Conservation (phyloP, 495 filamentous ascomycete genomes). For the Cercophora scortea region DNA sequence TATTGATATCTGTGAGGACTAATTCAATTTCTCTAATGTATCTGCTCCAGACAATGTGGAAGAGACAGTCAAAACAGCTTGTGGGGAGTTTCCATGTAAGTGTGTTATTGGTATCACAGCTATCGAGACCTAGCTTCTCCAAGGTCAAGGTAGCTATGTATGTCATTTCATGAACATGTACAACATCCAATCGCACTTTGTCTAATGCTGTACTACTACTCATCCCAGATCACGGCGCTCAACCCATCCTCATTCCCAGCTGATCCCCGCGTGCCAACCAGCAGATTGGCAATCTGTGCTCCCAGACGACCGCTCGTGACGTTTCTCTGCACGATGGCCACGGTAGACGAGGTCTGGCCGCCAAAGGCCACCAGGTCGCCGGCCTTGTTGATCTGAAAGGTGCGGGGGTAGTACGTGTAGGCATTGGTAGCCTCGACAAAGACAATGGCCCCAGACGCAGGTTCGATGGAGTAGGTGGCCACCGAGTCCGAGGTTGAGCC, state of each 20-base stretch:
- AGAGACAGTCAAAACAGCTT: no score
- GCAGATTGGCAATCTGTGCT: constrained; percentile 27
- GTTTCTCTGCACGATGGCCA: constrained; percentile 52
- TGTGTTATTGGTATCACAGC: no score
- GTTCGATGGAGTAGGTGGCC: constrained; percentile 24
- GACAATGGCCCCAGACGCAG: constrained; percentile 16
- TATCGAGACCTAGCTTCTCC: no score
- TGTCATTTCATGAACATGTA: no score
- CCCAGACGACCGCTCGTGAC: constrained; percentile 42
- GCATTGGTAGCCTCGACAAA: constrained; percentile 26
- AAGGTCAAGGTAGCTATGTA: no score
- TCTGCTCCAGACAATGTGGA: no score
- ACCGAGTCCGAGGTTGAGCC: constrained; percentile 24
- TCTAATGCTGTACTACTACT: neutral
- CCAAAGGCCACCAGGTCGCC: constrained; percentile 53
- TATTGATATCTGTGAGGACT: no score
- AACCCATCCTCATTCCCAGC: constrained; percentile 31
- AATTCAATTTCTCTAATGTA: no score
- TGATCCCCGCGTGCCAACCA: constrained; percentile 22
- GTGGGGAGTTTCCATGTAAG: no score
- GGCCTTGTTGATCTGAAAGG: constrained; percentile 51
- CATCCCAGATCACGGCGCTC: constrained; percentile 31
- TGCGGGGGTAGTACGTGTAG: constrained; percentile 36
- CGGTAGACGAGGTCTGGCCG: constrained; percentile 48
- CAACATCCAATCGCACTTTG: no score